These are phyloP conservation scores for Corynespora cassiicola DNA, from an alignment of 2,329 filamentous ascomycete species.

Conservation along the genomic window DNA sequence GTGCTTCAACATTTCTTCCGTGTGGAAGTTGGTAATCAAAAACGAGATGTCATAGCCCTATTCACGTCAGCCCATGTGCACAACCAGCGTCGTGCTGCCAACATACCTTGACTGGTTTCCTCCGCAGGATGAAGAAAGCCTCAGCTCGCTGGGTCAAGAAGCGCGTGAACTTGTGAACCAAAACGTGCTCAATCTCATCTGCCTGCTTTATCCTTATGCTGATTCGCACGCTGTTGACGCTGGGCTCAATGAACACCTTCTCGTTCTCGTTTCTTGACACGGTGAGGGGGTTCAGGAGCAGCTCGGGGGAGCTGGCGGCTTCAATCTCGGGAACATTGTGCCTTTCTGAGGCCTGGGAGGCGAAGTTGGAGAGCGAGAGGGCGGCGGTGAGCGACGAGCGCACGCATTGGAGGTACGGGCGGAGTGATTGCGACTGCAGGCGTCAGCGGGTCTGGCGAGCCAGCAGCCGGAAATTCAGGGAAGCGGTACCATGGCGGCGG, in stretches of 20 bases:
- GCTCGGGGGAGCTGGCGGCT: slow-evolving; percentile 89
- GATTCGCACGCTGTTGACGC: slow-evolving; percentile 94
- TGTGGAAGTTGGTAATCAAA: slow-evolving; percentile 98
- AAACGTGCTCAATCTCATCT: slow-evolving; percentile 96
- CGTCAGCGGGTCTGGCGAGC: slow-evolving; percentile 27
- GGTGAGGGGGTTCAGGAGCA: slow-evolving; percentile 87
- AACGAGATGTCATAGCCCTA: slow-evolving; percentile 99
- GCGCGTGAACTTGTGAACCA: slow-evolving; percentile 97
- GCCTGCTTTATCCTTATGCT: slow-evolving; percentile 99
- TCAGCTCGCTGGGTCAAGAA: slow-evolving; percentile 97
- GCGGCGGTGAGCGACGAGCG: slow-evolving; percentile 93
- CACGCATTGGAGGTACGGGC: slow-evolving; percentile 95
- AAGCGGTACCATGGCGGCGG: slow-evolving; percentile 35
- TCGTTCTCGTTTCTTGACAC: slow-evolving; percentile 97
- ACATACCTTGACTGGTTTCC: slow-evolving; percentile 90
- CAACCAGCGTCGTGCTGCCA: too few relatives aligned
- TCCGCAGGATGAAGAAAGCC: slow-evolving; percentile 92
- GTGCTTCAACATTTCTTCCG: slow-evolving; percentile 98
- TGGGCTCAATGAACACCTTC: slow-evolving; percentile 93
- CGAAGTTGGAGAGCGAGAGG: slow-evolving; percentile 94
- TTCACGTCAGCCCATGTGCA: slow-evolving; percentile 26
- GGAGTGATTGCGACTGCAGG: slow-evolving; percentile 87
- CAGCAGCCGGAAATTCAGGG: neutral
- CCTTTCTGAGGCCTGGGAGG: slow-evolving; percentile 92
- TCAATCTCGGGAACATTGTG: slow-evolving; percentile 99